Conservation (phyloP, 2,329 filamentous ascomycete genomes). For the Tolypocladium ophioglossoides region DNA sequence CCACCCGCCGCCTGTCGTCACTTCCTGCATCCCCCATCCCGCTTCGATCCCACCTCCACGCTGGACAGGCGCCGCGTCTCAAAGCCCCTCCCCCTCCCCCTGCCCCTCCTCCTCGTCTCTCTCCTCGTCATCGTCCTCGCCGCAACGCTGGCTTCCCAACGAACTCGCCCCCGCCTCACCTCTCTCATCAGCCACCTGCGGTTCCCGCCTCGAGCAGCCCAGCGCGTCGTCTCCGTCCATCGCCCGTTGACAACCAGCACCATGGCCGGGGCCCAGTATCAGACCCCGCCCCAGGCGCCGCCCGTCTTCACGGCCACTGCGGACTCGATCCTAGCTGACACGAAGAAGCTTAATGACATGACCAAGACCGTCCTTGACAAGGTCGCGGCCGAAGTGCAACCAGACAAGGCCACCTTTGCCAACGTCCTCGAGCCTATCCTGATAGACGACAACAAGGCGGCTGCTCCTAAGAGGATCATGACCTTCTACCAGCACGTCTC, state of each 20-base stretch:
- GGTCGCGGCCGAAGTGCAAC: conserved; percentile 51
- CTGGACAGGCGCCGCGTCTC: conserved; percentile 16
- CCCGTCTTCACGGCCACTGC: conserved; percentile 69
- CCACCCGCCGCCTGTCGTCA: too few relatives aligned
- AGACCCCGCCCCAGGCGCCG: conserved; percentile 65
- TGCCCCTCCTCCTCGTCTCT: conserved; percentile 34
- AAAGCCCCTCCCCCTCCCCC: conserved; percentile 18
- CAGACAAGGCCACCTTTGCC: conserved; percentile 40
- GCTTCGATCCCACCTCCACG: neutral
- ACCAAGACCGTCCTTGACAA: conserved; percentile 56
- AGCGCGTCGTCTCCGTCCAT: conserved; percentile 7
- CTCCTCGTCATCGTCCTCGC: conserved; percentile 45
- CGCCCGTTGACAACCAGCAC: conserved; percentile 36
- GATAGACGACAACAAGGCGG: conserved; percentile 57
- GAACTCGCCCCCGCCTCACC: conserved; percentile 47
- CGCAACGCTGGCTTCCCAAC: conserved; percentile 58
- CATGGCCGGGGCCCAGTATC: conserved; percentile 59
- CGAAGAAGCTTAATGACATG: conserved; percentile 52
- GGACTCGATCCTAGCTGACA: conserved; percentile 55
- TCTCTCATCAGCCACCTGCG: conserved; percentile 44
- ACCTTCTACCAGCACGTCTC: conserved; percentile 77
- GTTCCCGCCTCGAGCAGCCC: neutral
- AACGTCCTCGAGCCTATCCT: conserved; percentile 57
- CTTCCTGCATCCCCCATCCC: neutral
- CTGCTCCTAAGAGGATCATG: conserved; percentile 53